A percentile compares a stretch with the other conserved stretches of the same genome.
Conservation (phyloP, 768 basidiomycete genomes). For the Mrakia blollopis region DNA sequence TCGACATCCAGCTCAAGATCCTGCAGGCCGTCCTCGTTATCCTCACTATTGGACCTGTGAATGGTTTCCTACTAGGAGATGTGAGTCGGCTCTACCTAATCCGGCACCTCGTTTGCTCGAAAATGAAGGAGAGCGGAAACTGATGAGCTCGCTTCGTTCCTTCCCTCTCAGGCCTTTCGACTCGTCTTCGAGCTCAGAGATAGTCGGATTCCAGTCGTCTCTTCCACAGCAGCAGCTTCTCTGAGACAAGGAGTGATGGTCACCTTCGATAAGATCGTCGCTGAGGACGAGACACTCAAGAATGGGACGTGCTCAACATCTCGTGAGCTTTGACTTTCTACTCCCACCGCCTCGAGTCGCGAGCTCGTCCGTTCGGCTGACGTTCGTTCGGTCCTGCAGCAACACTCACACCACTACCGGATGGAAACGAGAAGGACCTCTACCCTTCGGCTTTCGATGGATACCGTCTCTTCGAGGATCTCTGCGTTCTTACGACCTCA, state of each 20-base stretch:
- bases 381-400: constrained; percentile 40
- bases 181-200: constrained; percentile 94
- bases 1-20: constrained; percentile 92
- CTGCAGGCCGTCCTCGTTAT: constrained; percentile 87
- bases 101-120: too few species aligned
- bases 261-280: constrained; percentile 86
- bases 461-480: constrained; percentile 82
- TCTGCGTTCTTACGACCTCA: constrained; percentile 74
- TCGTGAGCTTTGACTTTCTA: not conserved
- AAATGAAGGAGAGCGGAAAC: not conserved
- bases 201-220: constrained; percentile 90
- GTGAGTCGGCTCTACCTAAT: constrained; percentile 49
- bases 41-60: constrained; percentile 75
- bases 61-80: constrained; percentile 72
- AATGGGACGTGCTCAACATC: not conserved
- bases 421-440: constrained; percentile 60
- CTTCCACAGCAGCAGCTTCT: constrained; percentile 93
- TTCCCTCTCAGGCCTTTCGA: constrained; percentile 62
- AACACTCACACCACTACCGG: constrained; percentile 57
- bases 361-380: not conserved
- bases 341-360: not conserved
- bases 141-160: constrained; percentile 5
- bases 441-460: constrained; percentile 76
- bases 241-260: constrained; percentile 96
- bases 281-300: constrained; percentile 55